Base-by-base conservation (phyloP, 441 rosid species). In the Pelargonium myrrhifolium region DNA sequence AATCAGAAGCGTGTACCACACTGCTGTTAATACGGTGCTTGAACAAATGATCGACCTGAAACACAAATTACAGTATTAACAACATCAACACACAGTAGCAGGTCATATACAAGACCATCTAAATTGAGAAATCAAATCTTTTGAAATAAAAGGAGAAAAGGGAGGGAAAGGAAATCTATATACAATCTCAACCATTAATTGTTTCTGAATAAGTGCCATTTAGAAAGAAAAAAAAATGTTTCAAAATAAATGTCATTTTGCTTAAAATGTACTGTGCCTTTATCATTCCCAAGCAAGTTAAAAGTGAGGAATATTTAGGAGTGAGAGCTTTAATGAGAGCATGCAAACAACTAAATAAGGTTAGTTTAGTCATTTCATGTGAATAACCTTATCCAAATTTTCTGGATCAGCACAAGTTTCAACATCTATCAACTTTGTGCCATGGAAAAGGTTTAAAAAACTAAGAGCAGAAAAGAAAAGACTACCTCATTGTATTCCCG, bases 21-120 rank as follows among this genome's bases (percentile, higher is more conserved):
- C 99, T 92, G 88, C 96, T 86, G 74, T 85, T 92, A 62, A 95
- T 85, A 73, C 98, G 92, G 75, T 92, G 98, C 91, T 83, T 90
- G 87, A 95, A 95, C 80, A 95, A 83, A 87, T 95, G 98, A 72
- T 95, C 99, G 69, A 90, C 99, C 99, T 92, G 85, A 60, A 77
- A 77, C 53, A 74, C 64, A 78, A 12, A 64, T 65, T 10, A 56
- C 22, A 65, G 10, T 14, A 26, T 49, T 10, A 24, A 58, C 12
- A 56, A 58, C 59, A 17, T 7, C 6, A 15, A 15, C 24, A 61
- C 8, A 65, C 21, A 42, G 45, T 64, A 60, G 31, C 47, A 37
- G 12, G 56, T 10, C 60, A 20, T 17, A 39, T 14, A 18, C 20
- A 49, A 21, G 4, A 14, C 21, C 22, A 59, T n/a, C 65, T 21